Conservation (phyloP, 2,329 filamentous ascomycete genomes). For the Trichoderma sp. region DNA sequence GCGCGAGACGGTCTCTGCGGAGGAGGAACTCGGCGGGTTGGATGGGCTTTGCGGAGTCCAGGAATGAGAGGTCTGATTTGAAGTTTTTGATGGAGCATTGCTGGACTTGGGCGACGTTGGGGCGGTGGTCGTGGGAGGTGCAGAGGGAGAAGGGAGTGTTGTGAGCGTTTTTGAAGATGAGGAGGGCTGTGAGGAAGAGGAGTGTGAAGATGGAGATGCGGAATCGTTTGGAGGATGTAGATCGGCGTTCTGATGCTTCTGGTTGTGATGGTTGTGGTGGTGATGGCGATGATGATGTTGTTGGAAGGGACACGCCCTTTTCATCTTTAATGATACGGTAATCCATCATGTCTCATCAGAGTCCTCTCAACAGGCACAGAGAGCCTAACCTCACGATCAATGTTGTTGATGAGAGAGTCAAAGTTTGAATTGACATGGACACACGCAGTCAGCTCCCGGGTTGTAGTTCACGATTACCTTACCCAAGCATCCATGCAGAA, state of each 20-base stretch:
- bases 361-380: background rate
- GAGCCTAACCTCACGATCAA: background rate
- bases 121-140: background rate
- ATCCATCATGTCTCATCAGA: background rate
- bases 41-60: conserved; percentile 48
- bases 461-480: background rate
- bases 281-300: background rate
- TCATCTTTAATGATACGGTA: background rate
- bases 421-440: background rate
- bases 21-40: conserved; percentile 50
- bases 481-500: background rate
- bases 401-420: background rate
- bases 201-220: background rate
- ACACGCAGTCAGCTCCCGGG: background rate
- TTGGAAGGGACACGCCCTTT: background rate
- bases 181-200: background rate
- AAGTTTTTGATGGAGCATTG: conserved; percentile 54
- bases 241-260: background rate
- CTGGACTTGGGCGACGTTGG: conserved; percentile 24
- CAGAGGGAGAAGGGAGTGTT: background rate
- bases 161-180: background rate
- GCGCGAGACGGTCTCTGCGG: conserved; percentile 55
- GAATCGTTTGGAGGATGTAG: background rate
- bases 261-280: too few species aligned
- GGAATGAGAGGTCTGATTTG: conserved; percentile 48